Base-by-base conservation (phyloP, 108 stramenopile genomes). In the Chaetoceros muelleri region DNA sequence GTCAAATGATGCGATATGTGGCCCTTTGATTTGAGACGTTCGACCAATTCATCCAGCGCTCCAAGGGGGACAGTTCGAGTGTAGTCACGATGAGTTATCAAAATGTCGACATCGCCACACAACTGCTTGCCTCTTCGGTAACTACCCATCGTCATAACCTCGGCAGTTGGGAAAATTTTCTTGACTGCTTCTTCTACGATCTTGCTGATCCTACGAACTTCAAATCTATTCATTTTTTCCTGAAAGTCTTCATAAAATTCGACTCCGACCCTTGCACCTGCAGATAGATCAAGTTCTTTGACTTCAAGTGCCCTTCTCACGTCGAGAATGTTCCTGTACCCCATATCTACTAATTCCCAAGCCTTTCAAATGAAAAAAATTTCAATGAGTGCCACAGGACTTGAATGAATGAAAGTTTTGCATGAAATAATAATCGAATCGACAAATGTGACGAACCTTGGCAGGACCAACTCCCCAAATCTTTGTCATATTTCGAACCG, bases 381-480 rank as follows among this genome's bases (percentile, higher is more conserved):
- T n/a, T n/a, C n/a, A n/a, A n/a, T n/a, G n/a, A n/a, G 19, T 2
- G 47, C 19, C 3, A 19, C 8, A 46, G 44, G 22, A n/a, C 2
- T n/a, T 17, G 1, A 13, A 23, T 10, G 20, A 24, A 49, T 23
- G 17, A n/a, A 16, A 28, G 30, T 21, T 1, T 8, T 49, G 5
- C 28, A 3, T 20, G 21, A 22, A 29, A 24, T n/a, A 46, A 45
- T 13, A 54, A 45, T 48, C 2, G 19, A 23, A 40, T 46, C 54
- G 48, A 13, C 25, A 27, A 3, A 28, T 40, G 8, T 40, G 34
- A 17, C 50, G 24, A 51, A 69, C 49, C 21, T 29, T 60, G 47
- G 49, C 54, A 17, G 26, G 52, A 0, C 81, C 76, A 2, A 78
- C 74, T 29, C 81, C 81, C 81, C 81, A 82, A 47, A 82, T 78